Percentiles rank a stretch among this genome's conserved stretches.
These are phyloP conservation scores for Amphichorda felina DNA, from an alignment of 2,329 filamentous ascomycete species.

Conservation along the genomic window DNA sequence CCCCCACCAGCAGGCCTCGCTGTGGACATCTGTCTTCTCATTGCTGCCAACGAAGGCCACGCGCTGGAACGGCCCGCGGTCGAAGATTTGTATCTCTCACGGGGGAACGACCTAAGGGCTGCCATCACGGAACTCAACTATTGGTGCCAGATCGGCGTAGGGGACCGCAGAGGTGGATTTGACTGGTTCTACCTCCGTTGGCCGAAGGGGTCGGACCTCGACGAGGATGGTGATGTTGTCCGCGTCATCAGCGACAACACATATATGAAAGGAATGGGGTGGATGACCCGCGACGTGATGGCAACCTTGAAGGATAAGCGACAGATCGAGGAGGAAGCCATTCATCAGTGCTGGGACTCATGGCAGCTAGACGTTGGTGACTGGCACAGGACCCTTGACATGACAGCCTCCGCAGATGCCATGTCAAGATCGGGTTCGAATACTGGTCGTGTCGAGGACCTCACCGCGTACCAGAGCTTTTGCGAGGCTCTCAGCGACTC, in stretches of 20 bases:
- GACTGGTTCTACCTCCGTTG: conserved; percentile 81
- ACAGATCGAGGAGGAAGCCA: conserved; percentile 45
- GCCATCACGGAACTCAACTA: conserved; percentile 79
- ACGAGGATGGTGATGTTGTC: conserved; percentile 54
- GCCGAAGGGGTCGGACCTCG: conserved; percentile 59
- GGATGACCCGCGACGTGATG: conserved; percentile 52
- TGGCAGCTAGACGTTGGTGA: conserved; percentile 56
- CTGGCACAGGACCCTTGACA: conserved; percentile 32
- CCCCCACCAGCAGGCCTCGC: conserved; percentile 55
- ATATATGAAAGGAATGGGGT: conserved; percentile 68
- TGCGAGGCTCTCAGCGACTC: conserved; percentile 51
- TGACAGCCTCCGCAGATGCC: conserved; percentile 8
- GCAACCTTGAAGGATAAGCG: conserved; percentile 9
- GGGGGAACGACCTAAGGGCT: conserved; percentile 63
- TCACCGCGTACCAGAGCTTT: conserved; percentile 37
- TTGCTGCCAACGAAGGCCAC: conserved; percentile 86
- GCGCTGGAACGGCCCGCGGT: conserved; percentile 57
- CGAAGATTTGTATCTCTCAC: conserved; percentile 56
- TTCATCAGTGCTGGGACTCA: conserved; percentile 53
- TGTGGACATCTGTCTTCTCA: conserved; percentile 66
- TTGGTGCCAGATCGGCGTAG: conserved; percentile 94
- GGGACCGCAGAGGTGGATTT: conserved; percentile 75
- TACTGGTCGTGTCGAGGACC: conserved; percentile 10
- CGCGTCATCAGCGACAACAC: conserved; percentile 75
- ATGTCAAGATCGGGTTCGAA: not conserved